Percentiles rank a stretch among this genome's conserved stretches.
phyloP scores from a whole-genome alignment of 73 alveolate genomes.

The Stentor roeselii region DNA sequence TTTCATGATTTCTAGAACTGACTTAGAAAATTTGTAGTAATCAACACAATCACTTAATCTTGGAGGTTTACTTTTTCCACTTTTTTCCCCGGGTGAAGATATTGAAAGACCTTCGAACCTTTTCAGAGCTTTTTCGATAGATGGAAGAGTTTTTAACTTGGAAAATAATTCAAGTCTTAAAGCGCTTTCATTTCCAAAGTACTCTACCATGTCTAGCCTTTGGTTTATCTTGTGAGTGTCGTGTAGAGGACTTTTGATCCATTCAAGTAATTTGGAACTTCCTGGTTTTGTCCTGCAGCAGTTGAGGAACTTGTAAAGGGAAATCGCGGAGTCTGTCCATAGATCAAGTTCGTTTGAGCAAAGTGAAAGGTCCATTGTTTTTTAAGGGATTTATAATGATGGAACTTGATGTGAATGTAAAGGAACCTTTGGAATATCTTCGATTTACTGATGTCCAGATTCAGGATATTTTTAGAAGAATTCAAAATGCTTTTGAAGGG shows the following conservation, averaged over 20 bases:
- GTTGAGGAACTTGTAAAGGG: slow-evolving; percentile 61
- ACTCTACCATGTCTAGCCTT: slow-evolving; percentile 74
- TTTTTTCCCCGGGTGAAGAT: slow-evolving; percentile 58
- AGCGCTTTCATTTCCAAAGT: slow-evolving; percentile 48
- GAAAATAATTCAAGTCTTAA: slow-evolving; percentile 50
- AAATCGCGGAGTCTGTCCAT: not conserved
- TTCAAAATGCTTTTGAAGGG: too few species aligned
- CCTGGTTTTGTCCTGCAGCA: slow-evolving; percentile 71
- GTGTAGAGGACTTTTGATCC: slow-evolving; percentile 78
- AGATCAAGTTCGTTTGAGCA: not conserved
- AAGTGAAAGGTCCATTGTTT: not conserved
- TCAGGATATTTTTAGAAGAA: too few species aligned
- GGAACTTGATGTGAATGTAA: too few species aligned
- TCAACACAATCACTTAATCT: slow-evolving; percentile 72
- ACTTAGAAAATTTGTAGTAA: slow-evolving; percentile 48
- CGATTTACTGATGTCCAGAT: too few species aligned
- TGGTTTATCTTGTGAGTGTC: slow-evolving; percentile 52
- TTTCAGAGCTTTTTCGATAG: slow-evolving; percentile 66
- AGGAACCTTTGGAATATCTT: too few species aligned
- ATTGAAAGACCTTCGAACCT: slow-evolving; percentile 42
- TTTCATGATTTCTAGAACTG: not conserved
- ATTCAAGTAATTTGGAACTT: slow-evolving; percentile 56
- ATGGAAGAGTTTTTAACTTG: slow-evolving; percentile 66
- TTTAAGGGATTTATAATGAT: not conserved
- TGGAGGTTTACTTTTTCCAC: slow-evolving; percentile 53